Percentiles rank a stretch among this genome's conserved stretches.
phyloP scores from a whole-genome alignment of 495 filamentous ascomycete species.

The Lindgomyces ingoldianus region DNA sequence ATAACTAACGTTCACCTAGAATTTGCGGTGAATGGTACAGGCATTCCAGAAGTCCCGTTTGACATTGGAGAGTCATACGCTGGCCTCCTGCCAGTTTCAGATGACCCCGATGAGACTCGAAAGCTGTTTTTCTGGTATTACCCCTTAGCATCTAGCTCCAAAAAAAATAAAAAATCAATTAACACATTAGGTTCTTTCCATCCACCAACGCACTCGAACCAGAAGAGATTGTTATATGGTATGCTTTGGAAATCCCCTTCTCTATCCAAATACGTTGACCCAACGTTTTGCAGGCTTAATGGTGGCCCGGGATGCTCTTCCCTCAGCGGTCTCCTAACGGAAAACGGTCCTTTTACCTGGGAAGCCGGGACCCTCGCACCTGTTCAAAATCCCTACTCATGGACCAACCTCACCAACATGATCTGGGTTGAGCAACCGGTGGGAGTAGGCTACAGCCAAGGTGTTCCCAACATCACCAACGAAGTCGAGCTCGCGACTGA shows the following conservation, averaged over 20 bases:
- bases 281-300: slow-evolving; percentile 24
- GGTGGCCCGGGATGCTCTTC: slow-evolving; percentile 64
- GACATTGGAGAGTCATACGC: slow-evolving; percentile 77
- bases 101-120: slow-evolving; percentile 52
- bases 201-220: slow-evolving; percentile 15
- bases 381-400: slow-evolving; percentile 47
- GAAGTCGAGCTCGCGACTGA: slow-evolving; percentile 66
- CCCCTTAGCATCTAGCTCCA: slow-evolving; percentile 53
- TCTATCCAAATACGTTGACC: neutral
- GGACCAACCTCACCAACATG: slow-evolving; percentile 75
- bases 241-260: neutral
- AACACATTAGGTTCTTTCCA: slow-evolving; percentile 37
- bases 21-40: slow-evolving; percentile 66
- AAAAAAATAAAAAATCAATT: neutral
- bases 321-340: slow-evolving; percentile 68
- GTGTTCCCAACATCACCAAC: slow-evolving; percentile 59
- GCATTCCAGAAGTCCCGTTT: slow-evolving; percentile 71
- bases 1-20: slow-evolving; percentile 39
- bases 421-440: slow-evolving; percentile 77
- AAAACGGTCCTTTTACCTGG: slow-evolving; percentile 79
- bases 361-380: slow-evolving; percentile 44
- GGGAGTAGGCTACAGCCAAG: slow-evolving; percentile 71
- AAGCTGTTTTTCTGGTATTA: slow-evolving; percentile 74
- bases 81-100: slow-evolving; percentile 70
- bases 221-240: slow-evolving; percentile 37